Evolutionary conservation across 345 rosid genomes (phyloP).

Genomic region (Cochlearia excelsa): DNA sequence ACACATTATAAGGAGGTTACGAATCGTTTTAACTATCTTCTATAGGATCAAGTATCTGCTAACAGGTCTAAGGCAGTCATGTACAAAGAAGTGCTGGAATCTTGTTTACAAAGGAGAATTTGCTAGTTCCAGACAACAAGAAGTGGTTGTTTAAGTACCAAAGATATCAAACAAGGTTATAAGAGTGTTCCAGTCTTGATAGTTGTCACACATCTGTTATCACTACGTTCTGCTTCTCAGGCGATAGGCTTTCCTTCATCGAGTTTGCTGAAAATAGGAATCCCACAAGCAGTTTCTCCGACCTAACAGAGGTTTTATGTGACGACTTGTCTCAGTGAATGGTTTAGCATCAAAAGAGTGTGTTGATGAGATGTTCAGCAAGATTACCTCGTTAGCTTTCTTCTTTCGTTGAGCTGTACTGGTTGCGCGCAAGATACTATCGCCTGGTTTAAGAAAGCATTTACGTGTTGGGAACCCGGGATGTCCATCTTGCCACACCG

Average conservation of each 20-base stretch:
- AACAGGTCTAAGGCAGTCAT: conserved; percentile 14
- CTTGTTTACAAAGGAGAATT: conserved; percentile 5
- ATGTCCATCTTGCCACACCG: conserved; percentile 51
- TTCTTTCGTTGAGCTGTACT: conserved; percentile 8
- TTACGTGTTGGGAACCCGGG: conserved; percentile 36
- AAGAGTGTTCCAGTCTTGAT: conserved; percentile 16
- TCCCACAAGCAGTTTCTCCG: conserved; percentile 19
- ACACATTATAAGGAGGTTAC: conserved; percentile 33
- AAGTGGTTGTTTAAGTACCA: conserved; percentile 3
- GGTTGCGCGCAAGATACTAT: conserved; percentile 23
- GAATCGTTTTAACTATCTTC: conserved; percentile 12
- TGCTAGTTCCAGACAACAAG: conserved; percentile 10
- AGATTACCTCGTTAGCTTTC: conserved; percentile 24
- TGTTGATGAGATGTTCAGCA: conserved; percentile 16
- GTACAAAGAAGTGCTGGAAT: conserved; percentile 2
- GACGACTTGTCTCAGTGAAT: conserved; percentile 12
- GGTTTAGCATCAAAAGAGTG: conserved; percentile 7
- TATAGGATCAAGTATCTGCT: conserved; percentile 6
- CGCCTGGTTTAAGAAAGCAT: conserved; percentile 21
- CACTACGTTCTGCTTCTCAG: conserved; percentile 6
- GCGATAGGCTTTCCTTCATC: conserved; percentile 24
- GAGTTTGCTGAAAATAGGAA: conserved; percentile 20
- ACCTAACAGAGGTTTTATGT: conserved; percentile 18
- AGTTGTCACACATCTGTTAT: conserved; percentile 18
- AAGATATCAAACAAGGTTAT: conserved; percentile 23